phyloP scores from a whole-genome alignment of 1,139 yeast genomes.

The Nakaseomyces delphensis region DNA sequence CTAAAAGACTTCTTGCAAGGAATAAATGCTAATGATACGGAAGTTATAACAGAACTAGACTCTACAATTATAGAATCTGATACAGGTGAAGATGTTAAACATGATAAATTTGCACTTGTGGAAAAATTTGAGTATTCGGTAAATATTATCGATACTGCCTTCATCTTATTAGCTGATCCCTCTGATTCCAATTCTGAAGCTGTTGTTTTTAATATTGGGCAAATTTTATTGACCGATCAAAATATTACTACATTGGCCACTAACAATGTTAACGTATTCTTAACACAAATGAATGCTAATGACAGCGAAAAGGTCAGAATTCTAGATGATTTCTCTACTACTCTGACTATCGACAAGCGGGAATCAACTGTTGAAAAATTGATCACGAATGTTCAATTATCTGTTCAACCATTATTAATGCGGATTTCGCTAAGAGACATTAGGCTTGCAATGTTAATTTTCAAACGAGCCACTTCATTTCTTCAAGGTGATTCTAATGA shows the following conservation, averaged over 20 bases:
- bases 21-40: neutral
- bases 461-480: constrained; percentile 56
- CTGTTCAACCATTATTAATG: constrained; percentile 72
- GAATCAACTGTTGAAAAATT: constrained; percentile 51
- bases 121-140: constrained; percentile 46
- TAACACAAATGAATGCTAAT: constrained; percentile 63
- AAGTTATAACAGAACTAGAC: neutral
- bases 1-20: constrained; percentile 45
- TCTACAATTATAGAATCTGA: constrained; percentile 32
- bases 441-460: constrained; percentile 62
- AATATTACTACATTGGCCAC: constrained; percentile 56
- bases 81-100: constrained; percentile 7
- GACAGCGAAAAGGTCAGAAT: constrained; percentile 58
- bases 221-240: constrained; percentile 62
- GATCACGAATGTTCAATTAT: constrained; percentile 56
- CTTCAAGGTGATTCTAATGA: constrained; percentile 30
- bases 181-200: constrained; percentile 67
- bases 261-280: constrained; percentile 77
- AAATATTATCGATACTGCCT: constrained; percentile 69
- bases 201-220: constrained; percentile 80
- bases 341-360: constrained; percentile 64
- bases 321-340: constrained; percentile 80
- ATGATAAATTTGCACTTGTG: constrained; percentile 5
- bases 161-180: constrained; percentile 76
- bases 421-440: constrained; percentile 85